phyloP scores from a whole-genome alignment of 2,329 filamentous ascomycete species.

The Furcasterigmium sp. region DNA sequence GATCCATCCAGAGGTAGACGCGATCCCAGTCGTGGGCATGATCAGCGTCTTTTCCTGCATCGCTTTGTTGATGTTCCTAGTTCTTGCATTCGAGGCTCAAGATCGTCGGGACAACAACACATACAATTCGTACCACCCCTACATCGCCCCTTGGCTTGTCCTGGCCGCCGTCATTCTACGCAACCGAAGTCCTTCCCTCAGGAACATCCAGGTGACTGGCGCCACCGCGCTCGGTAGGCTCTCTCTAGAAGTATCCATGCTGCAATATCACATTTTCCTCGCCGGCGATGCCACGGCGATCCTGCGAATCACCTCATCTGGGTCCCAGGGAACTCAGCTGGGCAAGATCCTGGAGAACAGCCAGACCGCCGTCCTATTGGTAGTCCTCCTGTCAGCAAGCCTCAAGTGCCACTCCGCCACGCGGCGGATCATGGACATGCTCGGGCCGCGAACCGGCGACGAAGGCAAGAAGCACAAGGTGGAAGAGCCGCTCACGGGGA shows the following conservation, averaged over 20 bases:
- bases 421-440: constrained; percentile 1
- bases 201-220: constrained; percentile 35
- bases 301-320: constrained; percentile 23
- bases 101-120: constrained; percentile 4
- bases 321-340: not conserved
- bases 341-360: constrained; percentile 6
- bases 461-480: constrained; percentile 1
- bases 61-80: constrained; percentile 6
- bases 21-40: constrained; percentile 10
- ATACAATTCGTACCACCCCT: constrained; percentile 11
- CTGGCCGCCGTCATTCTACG: constrained; percentile 41
- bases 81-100: constrained; percentile 7
- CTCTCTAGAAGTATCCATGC: constrained; percentile 48
- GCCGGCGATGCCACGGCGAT: constrained; percentile 46
- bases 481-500: too few relatives aligned
- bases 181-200: constrained; percentile 34
- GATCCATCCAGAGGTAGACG: constrained; percentile 7
- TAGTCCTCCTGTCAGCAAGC: constrained; percentile 15
- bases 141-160: constrained; percentile 18
- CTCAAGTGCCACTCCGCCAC: constrained; percentile 7
- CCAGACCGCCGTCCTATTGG: constrained; percentile 16
- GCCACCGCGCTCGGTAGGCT: constrained; percentile 47
- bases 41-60: constrained; percentile 7
- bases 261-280: constrained; percentile 55
- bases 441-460: not conserved